These are phyloP conservation scores for Garcileccinum viscosum DNA, from an alignment of 1,284 basidiomycete species.

Conservation along the genomic window DNA sequence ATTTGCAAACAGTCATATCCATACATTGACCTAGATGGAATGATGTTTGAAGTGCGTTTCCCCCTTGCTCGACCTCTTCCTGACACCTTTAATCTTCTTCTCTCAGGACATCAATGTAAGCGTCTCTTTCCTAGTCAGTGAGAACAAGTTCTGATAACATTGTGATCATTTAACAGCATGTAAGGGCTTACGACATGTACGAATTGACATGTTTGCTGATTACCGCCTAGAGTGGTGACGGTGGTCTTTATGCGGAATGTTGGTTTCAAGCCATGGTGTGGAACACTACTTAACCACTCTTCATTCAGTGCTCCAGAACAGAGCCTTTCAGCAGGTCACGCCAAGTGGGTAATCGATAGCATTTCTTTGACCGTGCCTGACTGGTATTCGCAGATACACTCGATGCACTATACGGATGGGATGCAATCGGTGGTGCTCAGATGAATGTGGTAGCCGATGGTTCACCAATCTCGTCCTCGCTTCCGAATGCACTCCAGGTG, in stretches of 20 bases:
- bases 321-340: constrained; percentile 61
- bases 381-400: constrained; percentile 46
- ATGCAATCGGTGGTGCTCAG: constrained; percentile 51
- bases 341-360: constrained; percentile 44
- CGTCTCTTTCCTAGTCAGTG: constrained; percentile 13
- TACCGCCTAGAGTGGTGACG: constrained; percentile 58
- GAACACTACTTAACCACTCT: constrained; percentile 1
- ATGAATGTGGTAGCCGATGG: constrained; percentile 60
- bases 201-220: constrained; percentile 9
- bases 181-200: constrained; percentile 31
- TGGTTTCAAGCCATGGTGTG: constrained; percentile 17
- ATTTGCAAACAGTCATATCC: constrained; percentile 2
- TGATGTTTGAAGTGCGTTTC: constrained; percentile 58
- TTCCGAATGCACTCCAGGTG: constrained; percentile 69
- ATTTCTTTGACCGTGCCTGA: not conserved
- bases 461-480: constrained; percentile 59
- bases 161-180: constrained; percentile 43
- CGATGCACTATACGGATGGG: constrained; percentile 60
- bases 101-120: constrained; percentile 61
- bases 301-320: constrained; percentile 58
- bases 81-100: not conserved
- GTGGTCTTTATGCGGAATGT: constrained; percentile 67
- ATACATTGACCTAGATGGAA: constrained; percentile 46
- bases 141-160: not conserved
- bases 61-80: not conserved